Percentiles rank a stretch among this genome's conserved stretches.
These are phyloP conservation scores for Cardamine resedifolia DNA, from an alignment of 345 rosid genomes.

Conservation along the genomic window DNA sequence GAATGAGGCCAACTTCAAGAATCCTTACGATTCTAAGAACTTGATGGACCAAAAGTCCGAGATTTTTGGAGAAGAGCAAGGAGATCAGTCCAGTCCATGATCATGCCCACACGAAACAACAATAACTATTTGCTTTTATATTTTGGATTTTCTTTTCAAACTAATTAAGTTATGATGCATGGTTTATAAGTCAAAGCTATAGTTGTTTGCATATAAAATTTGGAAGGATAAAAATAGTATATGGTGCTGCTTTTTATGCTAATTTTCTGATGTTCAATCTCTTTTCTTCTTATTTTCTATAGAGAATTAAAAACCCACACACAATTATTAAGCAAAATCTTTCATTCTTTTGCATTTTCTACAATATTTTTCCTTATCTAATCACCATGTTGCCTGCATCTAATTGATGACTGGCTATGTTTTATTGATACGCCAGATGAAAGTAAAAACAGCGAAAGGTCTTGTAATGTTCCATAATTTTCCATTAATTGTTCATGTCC, in stretches of 20 bases:
- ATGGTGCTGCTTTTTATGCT: neutral
- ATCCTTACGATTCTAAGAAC: constrained; percentile 2
- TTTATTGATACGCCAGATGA: too few species aligned
- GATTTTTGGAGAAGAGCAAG: constrained; percentile 23
- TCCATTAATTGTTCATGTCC: neutral
- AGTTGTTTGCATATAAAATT: neutral
- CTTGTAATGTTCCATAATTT: neutral
- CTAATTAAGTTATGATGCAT: constrained; percentile 10
- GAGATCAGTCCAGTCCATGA: constrained; percentile 32
- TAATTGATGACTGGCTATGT: too few species aligned
- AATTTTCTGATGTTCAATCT: neutral
- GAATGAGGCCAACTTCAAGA: constrained; percentile 6
- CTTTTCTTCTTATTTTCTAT: neutral
- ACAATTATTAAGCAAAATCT: neutral
- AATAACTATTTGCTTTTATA: neutral
- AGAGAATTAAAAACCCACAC: neutral
- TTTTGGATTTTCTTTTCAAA: neutral
- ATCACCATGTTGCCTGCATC: too few species aligned
- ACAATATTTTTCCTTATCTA: neutral
- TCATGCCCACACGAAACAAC: neutral
- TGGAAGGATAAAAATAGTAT: neutral
- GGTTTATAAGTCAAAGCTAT: neutral
- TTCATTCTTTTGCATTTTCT: neutral
- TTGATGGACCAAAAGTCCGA: constrained; percentile 2
- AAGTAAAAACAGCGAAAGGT: too few species aligned